These are phyloP conservation scores for Dictyostelium intermedium DNA, from an alignment of 78 protist species.

Conservation along the genomic window DNA sequence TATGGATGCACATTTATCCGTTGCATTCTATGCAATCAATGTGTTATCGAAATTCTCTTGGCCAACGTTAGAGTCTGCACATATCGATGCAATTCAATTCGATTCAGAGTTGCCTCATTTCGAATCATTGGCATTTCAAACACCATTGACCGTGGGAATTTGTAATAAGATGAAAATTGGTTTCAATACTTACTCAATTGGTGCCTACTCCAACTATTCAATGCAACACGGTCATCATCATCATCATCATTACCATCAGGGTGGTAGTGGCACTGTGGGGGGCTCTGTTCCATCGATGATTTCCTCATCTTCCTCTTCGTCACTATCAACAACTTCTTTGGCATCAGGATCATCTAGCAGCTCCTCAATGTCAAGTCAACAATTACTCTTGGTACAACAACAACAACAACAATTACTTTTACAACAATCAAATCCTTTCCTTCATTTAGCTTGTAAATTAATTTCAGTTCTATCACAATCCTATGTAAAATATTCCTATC, in stretches of 20 bases:
- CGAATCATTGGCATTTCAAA: conserved; percentile 14
- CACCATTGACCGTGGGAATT: conserved; percentile 29
- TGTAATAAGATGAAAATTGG: conserved; percentile 46
- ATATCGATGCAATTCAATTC: conserved; percentile 27
- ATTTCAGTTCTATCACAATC: conserved; percentile 25
- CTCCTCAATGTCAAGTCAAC: neutral
- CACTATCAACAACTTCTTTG: neutral
- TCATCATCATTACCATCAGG: neutral
- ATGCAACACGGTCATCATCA: neutral
- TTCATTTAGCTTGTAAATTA: conserved; percentile 62
- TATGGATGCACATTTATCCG: conserved; percentile 28
- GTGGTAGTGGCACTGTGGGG: neutral
- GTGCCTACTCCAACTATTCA: neutral
- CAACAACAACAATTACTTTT: neutral
- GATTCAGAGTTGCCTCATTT: conserved; percentile 57
- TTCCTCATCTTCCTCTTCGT: neutral
- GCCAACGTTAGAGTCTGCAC: conserved; percentile 46
- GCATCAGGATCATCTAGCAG: neutral
- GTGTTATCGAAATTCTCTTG: conserved; percentile 45
- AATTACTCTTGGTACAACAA: neutral
- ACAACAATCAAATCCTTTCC: conserved; percentile 52
- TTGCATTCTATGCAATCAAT: conserved; percentile 36
- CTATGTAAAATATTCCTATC: conserved; percentile 35
- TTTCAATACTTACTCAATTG: neutral
- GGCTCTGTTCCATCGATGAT: neutral